Evolutionary conservation across 2,329 filamentous ascomycete species (phyloP).

Genomic region (Cladosporium sp.): DNA sequence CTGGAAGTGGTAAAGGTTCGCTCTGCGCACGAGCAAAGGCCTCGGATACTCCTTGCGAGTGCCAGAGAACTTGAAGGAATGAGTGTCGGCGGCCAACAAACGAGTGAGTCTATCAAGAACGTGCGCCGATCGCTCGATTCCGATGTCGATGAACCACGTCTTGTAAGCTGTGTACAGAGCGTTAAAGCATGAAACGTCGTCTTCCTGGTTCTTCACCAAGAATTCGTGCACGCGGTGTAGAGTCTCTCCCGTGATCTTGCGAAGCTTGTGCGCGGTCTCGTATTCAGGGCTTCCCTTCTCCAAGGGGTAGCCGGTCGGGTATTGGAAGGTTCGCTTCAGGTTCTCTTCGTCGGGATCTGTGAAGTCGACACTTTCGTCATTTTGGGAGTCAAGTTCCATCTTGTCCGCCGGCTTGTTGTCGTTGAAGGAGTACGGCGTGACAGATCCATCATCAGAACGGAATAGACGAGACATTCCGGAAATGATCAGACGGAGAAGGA

Average conservation of each 20-base stretch:
- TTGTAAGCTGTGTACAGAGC: slow-evolving; percentile 87
- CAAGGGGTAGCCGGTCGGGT: slow-evolving; percentile 82
- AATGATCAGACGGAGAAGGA: slow-evolving; percentile 81
- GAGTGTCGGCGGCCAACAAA: slow-evolving; percentile 79
- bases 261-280: slow-evolving; percentile 70
- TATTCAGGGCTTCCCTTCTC: slow-evolving; percentile 63
- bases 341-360: slow-evolving; percentile 75
- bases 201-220: slow-evolving; percentile 77
- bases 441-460: slow-evolving; percentile 56
- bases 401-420: slow-evolving; percentile 53
- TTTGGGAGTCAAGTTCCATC: slow-evolving; percentile 21
- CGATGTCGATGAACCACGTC: slow-evolving; percentile 96
- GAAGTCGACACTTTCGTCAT: slow-evolving; percentile 48
- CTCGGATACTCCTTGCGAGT: slow-evolving; percentile 89
- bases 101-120: slow-evolving; percentile 82
- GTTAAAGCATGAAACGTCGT: slow-evolving; percentile 94
- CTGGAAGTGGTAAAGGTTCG: slow-evolving; percentile 91
- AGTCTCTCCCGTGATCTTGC: slow-evolving; percentile 73
- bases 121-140: slow-evolving; percentile 91
- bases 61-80: slow-evolving; percentile 92
- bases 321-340: slow-evolving; percentile 80
- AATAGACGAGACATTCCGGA: slow-evolving; percentile 89
- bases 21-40: slow-evolving; percentile 84
- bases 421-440: slow-evolving; percentile 30
- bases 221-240: slow-evolving; percentile 83